These are phyloP conservation scores for Plasmodium reichenowi DNA, from an alignment of 169 alveolate genomes.

Conservation along the genomic window DNA sequence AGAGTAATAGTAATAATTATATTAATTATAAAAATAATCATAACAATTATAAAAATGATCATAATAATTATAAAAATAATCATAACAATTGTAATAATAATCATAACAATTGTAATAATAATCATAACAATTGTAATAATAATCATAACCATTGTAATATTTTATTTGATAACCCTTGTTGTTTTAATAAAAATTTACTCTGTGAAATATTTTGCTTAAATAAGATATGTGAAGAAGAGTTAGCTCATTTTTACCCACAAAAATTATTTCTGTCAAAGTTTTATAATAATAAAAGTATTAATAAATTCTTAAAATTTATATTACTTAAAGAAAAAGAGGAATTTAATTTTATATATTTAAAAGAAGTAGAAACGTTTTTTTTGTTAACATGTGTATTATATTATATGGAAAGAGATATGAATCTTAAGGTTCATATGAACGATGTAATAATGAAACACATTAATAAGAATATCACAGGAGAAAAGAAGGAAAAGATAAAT, in stretches of 20 bases:
- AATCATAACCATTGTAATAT: background rate
- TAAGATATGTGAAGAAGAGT: conserved; percentile 42
- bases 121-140: no score
- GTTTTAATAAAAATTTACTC: no score
- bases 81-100: no score
- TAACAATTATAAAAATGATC: no score
- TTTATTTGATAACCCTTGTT: background rate
- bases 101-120: no score
- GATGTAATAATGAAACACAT: conserved; percentile 8
- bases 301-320: conserved; percentile 15
- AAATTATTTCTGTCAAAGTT: conserved; percentile 21
- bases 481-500: no score
- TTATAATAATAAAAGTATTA: conserved; percentile 26
- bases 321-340: background rate
- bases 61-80: no score
- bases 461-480: conserved; percentile 1
- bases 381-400: conserved; percentile 41
- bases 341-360: conserved; percentile 2
- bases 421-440: conserved; percentile 20
- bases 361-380: conserved; percentile 37
- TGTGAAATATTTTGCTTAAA: conserved; percentile 8
- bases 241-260: conserved; percentile 10
- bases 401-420: conserved; percentile 56
- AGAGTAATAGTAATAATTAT: no score
- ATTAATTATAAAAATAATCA: no score